These are phyloP conservation scores for Cladosporium oxysporum DNA, from an alignment of 2,329 filamentous ascomycete genomes.

Conservation along the genomic window DNA sequence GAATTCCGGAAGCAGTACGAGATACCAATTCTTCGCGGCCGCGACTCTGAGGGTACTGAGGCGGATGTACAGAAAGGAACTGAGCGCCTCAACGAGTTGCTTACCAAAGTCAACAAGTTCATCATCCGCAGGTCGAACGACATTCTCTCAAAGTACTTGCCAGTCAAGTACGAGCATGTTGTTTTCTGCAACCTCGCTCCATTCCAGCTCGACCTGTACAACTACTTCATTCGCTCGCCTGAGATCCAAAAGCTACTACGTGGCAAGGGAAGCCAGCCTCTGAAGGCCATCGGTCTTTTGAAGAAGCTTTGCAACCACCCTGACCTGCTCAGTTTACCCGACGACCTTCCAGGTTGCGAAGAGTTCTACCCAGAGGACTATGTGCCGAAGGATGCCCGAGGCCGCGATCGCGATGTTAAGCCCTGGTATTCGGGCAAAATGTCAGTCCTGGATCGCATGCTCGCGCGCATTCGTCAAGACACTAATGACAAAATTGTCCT, in stretches of 20 bases:
- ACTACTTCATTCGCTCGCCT: constrained; percentile 94
- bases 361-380: constrained; percentile 81
- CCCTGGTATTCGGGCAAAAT: constrained; percentile 98
- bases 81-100: constrained; percentile 76
- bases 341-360: constrained; percentile 86
- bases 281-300: constrained; percentile 93
- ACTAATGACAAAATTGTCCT: constrained; percentile 99
- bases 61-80: constrained; percentile 80
- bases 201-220: constrained; percentile 92
- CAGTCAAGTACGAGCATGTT: constrained; percentile 98
- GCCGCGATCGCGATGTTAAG: constrained; percentile 88
- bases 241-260: constrained; percentile 89
- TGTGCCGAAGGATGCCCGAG: constrained; percentile 81
- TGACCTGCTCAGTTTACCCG: constrained; percentile 79
- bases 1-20: constrained; percentile 96
- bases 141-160: constrained; percentile 94
- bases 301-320: constrained; percentile 99
- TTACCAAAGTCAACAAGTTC: constrained; percentile 91
- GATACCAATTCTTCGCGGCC: constrained; percentile 84
- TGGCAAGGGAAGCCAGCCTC: constrained; percentile 91
- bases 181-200: constrained; percentile 95
- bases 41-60: constrained; percentile 86
- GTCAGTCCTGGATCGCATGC: constrained; percentile 92
- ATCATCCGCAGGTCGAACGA: constrained; percentile 98
- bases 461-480: constrained; percentile 89